These are phyloP conservation scores for Geopyxis carbonaria DNA, from an alignment of 495 filamentous ascomycete species.

Conservation along the genomic window DNA sequence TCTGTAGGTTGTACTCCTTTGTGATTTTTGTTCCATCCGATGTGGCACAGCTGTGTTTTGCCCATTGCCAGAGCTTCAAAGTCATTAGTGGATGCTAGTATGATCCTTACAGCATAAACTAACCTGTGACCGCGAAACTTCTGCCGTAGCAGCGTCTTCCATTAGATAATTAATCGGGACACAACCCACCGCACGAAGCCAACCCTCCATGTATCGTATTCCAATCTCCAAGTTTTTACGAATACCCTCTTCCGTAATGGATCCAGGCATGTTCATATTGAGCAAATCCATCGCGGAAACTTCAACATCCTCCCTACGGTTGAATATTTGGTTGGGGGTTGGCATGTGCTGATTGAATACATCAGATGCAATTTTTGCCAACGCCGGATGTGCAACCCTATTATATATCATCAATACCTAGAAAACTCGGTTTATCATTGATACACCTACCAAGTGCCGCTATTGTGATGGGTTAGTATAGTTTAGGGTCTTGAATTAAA, in stretches of 20 bases:
- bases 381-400: constrained; percentile 93
- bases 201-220: constrained; percentile 95
- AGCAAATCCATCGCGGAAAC: constrained; percentile 80
- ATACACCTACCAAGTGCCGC: constrained; percentile 25
- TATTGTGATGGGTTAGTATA: constrained; percentile 10
- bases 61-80: constrained; percentile 85
- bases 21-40: constrained; percentile 84
- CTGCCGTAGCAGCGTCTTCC: constrained; percentile 96
- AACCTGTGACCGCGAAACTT: constrained; percentile 59
- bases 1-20: constrained; percentile 70
- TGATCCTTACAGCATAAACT: background rate
- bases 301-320: constrained; percentile 75
- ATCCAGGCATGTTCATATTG: constrained; percentile 94
- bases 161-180: constrained; percentile 99
- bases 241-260: constrained; percentile 89
- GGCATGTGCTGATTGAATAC: constrained; percentile 99
- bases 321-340: constrained; percentile 89
- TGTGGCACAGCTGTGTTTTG: constrained; percentile 65
- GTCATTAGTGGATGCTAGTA: constrained; percentile 14
- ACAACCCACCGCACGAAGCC: constrained; percentile 86
- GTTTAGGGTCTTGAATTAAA: background rate
- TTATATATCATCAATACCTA: no score
- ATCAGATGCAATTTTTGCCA: constrained; percentile 74
- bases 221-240: constrained; percentile 97
- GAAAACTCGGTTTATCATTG: no score